Evolutionary conservation across 257 asterid genomes (phyloP), one percentile per base, ranked within the genome.

Genomic region (Cruciata laevipes): DNA sequence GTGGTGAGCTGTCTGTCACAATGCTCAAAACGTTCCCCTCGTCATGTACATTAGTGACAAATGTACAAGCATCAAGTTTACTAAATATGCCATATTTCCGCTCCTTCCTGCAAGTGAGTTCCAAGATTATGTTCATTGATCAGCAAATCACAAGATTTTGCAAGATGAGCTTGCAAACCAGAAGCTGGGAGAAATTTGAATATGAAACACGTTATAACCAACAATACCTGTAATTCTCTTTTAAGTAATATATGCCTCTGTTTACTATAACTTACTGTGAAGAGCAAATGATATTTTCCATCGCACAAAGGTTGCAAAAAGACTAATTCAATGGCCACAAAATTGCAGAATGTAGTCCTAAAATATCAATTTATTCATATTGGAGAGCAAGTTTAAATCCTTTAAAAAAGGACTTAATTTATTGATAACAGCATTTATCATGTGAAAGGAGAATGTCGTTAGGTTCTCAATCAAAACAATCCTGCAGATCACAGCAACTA

Each of bases 1-100:
- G 99, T 53, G 97, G 95, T 30, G 99, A 93, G 76, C 88, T 20
- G 71, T 93, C 99, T 23, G 99, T 93, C 32, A 93, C 99, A 69
- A 93, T 86, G 77, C 99, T 93, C 84, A 93, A 84, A 71, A 90
- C 72, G 66, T 90, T 88, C 56, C 99, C 97, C 70, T 86, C 90
- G 70, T 80, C 74, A 79, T 83, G 90, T 27, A 86, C 77, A 78
- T 93, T 93, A 77, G 83, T 84, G 74, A 86, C 95, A 73, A 66
- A 75, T 7, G 99, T 78, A 66, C 99, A 93, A 38, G 97, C 97
- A 81, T 93, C 99, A 75, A 85, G 68, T 82, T 88, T 85, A 85
- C 99, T 93, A 79, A 93, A 93, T 72, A 86, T 77, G 40, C 95
- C 96, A 81, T 88, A 85, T 83, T 90, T 85, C 63, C 90, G 84